A percentile compares a stretch with the other conserved stretches of the same genome.
Evolutionary conservation across 129 eudicot genomes (phyloP).

Genomic region (Pittosporum tobira): DNA sequence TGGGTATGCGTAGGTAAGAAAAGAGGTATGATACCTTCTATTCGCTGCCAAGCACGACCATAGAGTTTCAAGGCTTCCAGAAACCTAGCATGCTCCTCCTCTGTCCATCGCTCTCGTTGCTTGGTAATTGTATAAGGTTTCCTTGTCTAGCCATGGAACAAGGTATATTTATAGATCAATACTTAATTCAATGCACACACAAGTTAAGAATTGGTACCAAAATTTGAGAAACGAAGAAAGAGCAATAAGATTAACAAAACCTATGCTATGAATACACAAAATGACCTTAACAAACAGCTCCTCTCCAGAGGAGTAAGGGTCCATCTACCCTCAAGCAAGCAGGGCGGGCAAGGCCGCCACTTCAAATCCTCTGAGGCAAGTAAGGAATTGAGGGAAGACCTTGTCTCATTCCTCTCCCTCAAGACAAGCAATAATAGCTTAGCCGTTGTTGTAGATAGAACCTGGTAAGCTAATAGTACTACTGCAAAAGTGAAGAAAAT

Average conservation of each 20-base stretch:
- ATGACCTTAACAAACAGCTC: conserved; percentile 63
- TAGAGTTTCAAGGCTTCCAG: conserved; percentile 91
- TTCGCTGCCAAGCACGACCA: conserved; percentile 99
- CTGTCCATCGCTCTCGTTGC: conserved; percentile 99
- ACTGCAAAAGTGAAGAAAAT: conserved; percentile 46
- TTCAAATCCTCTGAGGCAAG: conserved; percentile 42
- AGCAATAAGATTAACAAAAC: no score
- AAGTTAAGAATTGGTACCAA: no score
- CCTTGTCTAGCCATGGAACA: conserved; percentile 42
- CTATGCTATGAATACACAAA: background rate
- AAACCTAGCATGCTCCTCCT: conserved; percentile 89
- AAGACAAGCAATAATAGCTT: conserved; percentile 20
- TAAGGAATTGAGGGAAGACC: conserved; percentile 28
- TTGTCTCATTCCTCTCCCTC: conserved; percentile 34
- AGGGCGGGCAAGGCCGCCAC: no score
- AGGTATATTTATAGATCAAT: background rate
- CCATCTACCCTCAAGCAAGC: conserved; percentile 43
- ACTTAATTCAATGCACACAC: no score
- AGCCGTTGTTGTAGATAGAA: conserved; percentile 35
- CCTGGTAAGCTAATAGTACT: conserved; percentile 41
- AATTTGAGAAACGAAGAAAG: no score
- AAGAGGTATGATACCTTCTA: conserved; percentile 58
- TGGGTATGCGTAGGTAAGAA: background rate
- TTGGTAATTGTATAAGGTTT: conserved; percentile 96
- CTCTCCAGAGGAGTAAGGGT: conserved; percentile 70